Base-by-base conservation (phyloP, 345 rosid genomes). In the Carallia pectinifolia region DNA sequence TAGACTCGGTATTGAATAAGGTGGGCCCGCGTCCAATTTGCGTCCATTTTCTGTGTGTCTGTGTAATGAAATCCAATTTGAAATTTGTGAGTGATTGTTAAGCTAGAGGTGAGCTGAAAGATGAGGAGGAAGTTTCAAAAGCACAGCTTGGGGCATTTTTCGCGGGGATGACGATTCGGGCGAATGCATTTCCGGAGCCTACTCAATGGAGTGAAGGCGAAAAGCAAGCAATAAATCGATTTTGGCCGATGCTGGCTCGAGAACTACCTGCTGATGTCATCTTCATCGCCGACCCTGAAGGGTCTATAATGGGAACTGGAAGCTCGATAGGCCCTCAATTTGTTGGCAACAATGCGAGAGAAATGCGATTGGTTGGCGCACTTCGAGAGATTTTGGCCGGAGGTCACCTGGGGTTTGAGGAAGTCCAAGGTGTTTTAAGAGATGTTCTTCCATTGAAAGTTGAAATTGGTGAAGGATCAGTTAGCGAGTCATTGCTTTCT, bases 151-250 rank as follows among this genome's bases (percentile, higher is more conserved):
- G 99, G 60, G 99, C 99, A 0, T 92, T 94, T 82, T 94, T 94
- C n/a, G 89, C 92, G 19, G 99, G 81, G 12, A 94, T 94, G 99
- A 87, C 99, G 0, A 94, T 94, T 27, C 92, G 97, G 63, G 93
- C 93, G 13, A 92, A 89, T 82, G 85, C 83, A n/a, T 91, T 94
- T 78, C 97, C 97, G 0, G 92, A 92, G 74, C 88, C 88, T 58
- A 94, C 99, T 29, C 97, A 90, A 61, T 94, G 99, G 99, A 94
- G 96, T 60, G 92, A 92, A 81, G 97, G 97, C 47, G 99, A 94
- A 65, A 87, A 77, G 80, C 77, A 80, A 1, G 98, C 97, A 0
- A 83, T 90, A 88, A 81, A 76, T 79, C 81, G 68, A 47, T 86
- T 90, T 77, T 94, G 97, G 96, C 98, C 97, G 0, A 82, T 79